phyloP scores from a whole-genome alignment of 495 filamentous ascomycete genomes.

The Penicillium parvum region DNA sequence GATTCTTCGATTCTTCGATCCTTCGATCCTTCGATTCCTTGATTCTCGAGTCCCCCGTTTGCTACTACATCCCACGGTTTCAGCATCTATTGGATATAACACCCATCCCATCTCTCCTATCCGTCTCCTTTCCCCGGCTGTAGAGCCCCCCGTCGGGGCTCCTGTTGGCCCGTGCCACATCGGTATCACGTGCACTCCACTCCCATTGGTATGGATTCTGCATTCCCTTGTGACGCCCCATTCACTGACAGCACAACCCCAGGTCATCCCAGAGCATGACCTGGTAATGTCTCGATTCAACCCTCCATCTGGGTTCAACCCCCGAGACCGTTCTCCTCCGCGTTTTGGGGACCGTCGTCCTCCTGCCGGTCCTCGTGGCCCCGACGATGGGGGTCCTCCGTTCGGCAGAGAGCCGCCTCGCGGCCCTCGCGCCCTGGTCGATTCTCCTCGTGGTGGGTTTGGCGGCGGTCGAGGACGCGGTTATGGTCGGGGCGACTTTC shows the following conservation, averaged over 20 bases:
- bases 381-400: slow-evolving; percentile 36
- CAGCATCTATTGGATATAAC: no score
- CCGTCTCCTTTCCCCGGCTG: neutral
- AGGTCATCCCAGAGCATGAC: slow-evolving; percentile 38
- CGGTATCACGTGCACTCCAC: slow-evolving; percentile 6
- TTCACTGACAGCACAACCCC: slow-evolving; percentile 1
- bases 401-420: slow-evolving; percentile 58
- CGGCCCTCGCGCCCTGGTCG: slow-evolving; percentile 65
- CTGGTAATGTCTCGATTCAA: slow-evolving; percentile 48
- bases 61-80: no score
- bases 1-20: neutral
- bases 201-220: slow-evolving; percentile 2
- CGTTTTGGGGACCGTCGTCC: slow-evolving; percentile 45
- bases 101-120: neutral
- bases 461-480: slow-evolving; percentile 44
- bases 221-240: slow-evolving; percentile 4
- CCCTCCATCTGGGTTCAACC: slow-evolving; percentile 45
- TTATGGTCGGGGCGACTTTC: slow-evolving; percentile 55
- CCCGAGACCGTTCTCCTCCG: slow-evolving; percentile 46
- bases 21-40: neutral
- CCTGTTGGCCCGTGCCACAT: slow-evolving; percentile 14
- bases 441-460: slow-evolving; percentile 53
- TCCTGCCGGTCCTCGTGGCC: slow-evolving; percentile 36
- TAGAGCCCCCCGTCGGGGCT: neutral
- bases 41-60: no score